These are phyloP conservation scores for Zymoseptoria passerinii DNA, from an alignment of 2,329 filamentous ascomycete genomes.

Conservation along the genomic window DNA sequence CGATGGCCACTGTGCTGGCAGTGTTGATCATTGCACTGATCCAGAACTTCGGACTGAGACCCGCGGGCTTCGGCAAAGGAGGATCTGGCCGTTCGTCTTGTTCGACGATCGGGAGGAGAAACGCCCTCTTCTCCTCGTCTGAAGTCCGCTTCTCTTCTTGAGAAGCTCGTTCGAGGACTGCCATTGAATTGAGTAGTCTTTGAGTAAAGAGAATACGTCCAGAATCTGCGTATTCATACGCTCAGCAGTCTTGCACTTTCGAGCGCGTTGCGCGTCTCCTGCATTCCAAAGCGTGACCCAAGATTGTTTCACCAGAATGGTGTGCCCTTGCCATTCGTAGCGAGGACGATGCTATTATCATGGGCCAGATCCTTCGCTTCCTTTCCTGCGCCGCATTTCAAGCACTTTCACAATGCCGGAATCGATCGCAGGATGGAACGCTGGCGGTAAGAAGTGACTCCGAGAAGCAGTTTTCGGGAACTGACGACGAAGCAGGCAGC, in stretches of 20 bases:
- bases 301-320: background rate
- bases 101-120: slow-evolving; percentile 7
- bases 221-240: background rate
- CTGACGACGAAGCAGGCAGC: slow-evolving; percentile 18
- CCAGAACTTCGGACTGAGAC: slow-evolving; percentile 15
- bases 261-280: slow-evolving; percentile 4
- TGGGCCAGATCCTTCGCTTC: background rate
- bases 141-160: slow-evolving; percentile 10
- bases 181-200: background rate
- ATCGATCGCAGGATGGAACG: slow-evolving; percentile 10
- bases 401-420: slow-evolving; percentile 7
- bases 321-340: background rate
- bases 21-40: slow-evolving; percentile 17
- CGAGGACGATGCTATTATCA: background rate
- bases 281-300: slow-evolving; percentile 8
- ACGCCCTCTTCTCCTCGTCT: slow-evolving; percentile 13
- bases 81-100: slow-evolving; percentile 7
- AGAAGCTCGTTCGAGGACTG: background rate
- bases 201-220: background rate
- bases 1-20: slow-evolving; percentile 16
- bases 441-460: slow-evolving; percentile 9
- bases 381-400: background rate
- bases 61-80: background rate
- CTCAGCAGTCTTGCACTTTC: background rate
- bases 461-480: background rate